Evolutionary conservation across 768 basidiomycete genomes (phyloP).

Genomic region (Termitomyces sp.): DNA sequence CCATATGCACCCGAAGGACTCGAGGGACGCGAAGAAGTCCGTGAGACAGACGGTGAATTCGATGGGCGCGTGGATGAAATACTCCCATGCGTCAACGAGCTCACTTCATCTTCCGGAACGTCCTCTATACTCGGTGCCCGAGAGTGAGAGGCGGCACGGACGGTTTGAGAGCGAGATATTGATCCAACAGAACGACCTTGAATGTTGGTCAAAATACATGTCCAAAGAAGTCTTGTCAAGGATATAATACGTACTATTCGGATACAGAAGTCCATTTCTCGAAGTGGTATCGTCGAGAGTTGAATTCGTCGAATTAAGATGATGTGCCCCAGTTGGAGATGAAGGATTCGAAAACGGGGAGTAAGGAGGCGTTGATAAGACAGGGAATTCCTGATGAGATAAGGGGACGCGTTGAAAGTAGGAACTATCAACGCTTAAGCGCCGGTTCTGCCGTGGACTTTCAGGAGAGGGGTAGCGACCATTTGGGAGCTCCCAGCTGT

Average conservation of each 20-base stretch:
- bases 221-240: background rate
- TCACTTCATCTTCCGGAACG: slow-evolving; percentile 27
- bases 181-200: slow-evolving; percentile 9
- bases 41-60: slow-evolving; percentile 4
- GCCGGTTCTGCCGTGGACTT: slow-evolving; percentile 7
- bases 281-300: slow-evolving; percentile 33
- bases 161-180: slow-evolving; percentile 9
- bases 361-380: slow-evolving; percentile 31
- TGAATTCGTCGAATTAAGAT: slow-evolving; percentile 18
- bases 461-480: slow-evolving; percentile 3
- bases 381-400: slow-evolving; percentile 25
- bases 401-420: slow-evolving; percentile 26
- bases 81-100: slow-evolving; percentile 10
- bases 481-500: slow-evolving; percentile 2
- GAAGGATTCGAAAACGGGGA: slow-evolving; percentile 19
- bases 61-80: slow-evolving; percentile 3
- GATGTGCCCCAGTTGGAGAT: slow-evolving; percentile 6
- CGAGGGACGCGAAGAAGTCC: slow-evolving; percentile 8
- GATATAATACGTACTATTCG: slow-evolving; percentile 13
- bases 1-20: slow-evolving; percentile 2
- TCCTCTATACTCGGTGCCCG: slow-evolving; percentile 36
- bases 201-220: background rate
- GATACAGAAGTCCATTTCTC: slow-evolving; percentile 20
- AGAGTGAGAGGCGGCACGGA: slow-evolving; percentile 27
- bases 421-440: slow-evolving; percentile 29